A percentile compares a stretch with the other conserved stretches of the same genome.
These are phyloP conservation scores for Boletus bicolor DNA, from an alignment of 768 basidiomycete species.

Conservation along the genomic window DNA sequence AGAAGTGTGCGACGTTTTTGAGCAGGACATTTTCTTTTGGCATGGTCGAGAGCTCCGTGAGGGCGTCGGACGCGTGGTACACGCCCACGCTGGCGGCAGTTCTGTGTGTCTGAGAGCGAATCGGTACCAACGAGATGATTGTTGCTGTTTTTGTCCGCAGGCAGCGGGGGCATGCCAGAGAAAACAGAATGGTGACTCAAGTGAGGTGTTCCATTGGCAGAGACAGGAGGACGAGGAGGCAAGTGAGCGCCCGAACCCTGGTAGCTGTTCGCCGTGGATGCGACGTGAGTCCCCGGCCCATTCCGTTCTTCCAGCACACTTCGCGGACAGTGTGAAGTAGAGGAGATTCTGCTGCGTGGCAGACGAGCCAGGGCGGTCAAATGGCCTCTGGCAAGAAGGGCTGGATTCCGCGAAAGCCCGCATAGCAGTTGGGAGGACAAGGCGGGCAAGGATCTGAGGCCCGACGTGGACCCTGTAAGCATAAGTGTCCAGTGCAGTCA, in stretches of 20 bases:
- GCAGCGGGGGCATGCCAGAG: not conserved
- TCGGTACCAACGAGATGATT: conserved; percentile 4
- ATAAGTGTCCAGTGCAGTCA: conserved; percentile 73
- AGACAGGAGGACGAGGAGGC: not conserved
- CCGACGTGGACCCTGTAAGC: conserved; percentile 80
- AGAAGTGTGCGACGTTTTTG: conserved; percentile 25
- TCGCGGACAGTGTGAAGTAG: not conserved
- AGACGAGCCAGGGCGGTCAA: conserved; percentile 2
- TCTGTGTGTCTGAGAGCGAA: conserved; percentile 7
- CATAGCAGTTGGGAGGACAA: conserved; percentile 30
- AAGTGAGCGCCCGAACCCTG: not conserved
- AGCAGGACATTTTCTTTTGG: conserved; percentile 19
- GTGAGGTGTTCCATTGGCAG: not conserved
- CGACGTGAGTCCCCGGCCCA: not conserved
- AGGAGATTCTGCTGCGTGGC: conserved; percentile 3
- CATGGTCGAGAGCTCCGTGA: not conserved
- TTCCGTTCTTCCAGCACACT: not conserved
- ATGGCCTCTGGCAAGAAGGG: conserved; percentile 7
- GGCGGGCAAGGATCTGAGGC: conserved; percentile 48
- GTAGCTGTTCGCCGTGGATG: not conserved
- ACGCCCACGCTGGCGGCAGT: not conserved
- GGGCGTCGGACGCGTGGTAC: not conserved
- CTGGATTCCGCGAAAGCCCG: conserved; percentile 21
- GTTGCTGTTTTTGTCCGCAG: conserved; percentile 2
- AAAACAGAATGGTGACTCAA: not conserved